Evolutionary conservation across 2,329 filamentous ascomycete species (phyloP).

Genomic region (Juglanconis oblonga): DNA sequence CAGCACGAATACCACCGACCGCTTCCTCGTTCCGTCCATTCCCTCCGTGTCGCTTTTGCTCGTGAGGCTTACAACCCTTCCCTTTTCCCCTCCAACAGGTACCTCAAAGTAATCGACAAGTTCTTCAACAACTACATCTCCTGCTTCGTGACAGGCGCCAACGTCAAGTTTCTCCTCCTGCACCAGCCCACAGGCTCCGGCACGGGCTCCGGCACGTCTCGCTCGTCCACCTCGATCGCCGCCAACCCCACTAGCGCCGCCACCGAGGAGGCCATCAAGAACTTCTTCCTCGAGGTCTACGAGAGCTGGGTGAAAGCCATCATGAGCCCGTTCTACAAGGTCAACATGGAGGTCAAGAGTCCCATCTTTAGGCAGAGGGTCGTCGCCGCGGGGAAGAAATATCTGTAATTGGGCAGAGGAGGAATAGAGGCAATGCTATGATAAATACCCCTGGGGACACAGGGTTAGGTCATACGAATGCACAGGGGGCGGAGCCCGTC

Average conservation of each 20-base stretch:
- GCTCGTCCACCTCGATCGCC: conserved; percentile 68
- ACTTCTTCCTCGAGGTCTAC: conserved; percentile 94
- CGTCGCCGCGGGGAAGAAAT: conserved; percentile 86
- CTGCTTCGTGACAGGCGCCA: conserved; percentile 88
- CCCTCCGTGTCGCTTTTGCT: background rate
- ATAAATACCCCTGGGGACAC: background rate
- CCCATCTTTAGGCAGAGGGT: conserved; percentile 82
- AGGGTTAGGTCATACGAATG: background rate
- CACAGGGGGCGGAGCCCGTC: too few species aligned
- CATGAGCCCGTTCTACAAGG: conserved; percentile 93
- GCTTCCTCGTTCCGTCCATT: background rate
- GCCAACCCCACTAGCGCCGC: conserved; percentile 84
- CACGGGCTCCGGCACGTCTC: conserved; percentile 33
- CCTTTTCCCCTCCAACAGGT: conserved; percentile 50
- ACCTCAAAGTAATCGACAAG: conserved; percentile 93
- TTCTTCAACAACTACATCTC: conserved; percentile 96
- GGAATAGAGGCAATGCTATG: background rate
- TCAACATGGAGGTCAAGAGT: conserved; percentile 81
- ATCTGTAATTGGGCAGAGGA: conserved; percentile 51
- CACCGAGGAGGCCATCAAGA: conserved; percentile 91
- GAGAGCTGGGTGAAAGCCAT: conserved; percentile 95
- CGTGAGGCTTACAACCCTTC: background rate
- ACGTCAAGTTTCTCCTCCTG: conserved; percentile 90
- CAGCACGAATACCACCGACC: background rate
- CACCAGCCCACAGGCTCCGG: conserved; percentile 67